Evolutionary conservation across 208 protist species (phyloP).

Genomic region (Leishmania tarentolae): DNA sequence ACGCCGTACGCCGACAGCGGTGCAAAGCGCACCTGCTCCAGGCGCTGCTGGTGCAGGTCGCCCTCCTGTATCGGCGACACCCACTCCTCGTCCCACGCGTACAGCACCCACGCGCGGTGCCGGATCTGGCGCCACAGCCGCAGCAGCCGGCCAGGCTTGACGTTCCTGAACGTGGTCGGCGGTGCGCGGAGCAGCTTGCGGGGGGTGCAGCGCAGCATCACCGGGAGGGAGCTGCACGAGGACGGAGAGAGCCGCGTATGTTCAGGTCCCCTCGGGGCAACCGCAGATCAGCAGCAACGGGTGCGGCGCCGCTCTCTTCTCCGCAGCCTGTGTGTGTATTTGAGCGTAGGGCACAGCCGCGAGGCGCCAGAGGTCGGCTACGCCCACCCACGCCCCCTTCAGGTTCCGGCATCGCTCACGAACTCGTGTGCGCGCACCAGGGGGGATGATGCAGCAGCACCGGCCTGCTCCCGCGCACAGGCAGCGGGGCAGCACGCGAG

Average conservation of each 20-base stretch:
- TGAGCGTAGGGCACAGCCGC: too few species aligned
- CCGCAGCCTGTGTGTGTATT: too few species aligned
- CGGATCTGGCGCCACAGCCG: constrained; percentile 88
- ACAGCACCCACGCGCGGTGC: constrained; percentile 81
- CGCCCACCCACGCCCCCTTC: too few species aligned
- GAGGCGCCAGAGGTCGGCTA: too few species aligned
- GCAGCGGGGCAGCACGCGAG: too few species aligned
- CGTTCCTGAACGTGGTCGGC: constrained; percentile 90
- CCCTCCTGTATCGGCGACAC: constrained; percentile 71
- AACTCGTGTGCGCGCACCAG: too few species aligned
- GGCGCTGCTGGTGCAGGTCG: constrained; percentile 86
- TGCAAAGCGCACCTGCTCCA: constrained; percentile 90
- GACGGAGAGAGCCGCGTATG: too few species aligned
- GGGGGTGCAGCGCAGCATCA: constrained; percentile 44
- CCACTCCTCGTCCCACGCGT: constrained; percentile 90
- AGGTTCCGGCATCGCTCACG: too few species aligned
- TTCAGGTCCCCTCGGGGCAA: too few species aligned
- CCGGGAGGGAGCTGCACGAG: neutral
- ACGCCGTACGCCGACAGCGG: constrained; percentile 88
- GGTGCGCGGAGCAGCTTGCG: constrained; percentile 59
- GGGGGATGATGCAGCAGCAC: too few species aligned
- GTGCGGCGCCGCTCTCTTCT: neutral
- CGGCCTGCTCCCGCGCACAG: too few species aligned
- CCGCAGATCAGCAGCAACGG: neutral
- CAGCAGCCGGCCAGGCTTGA: constrained; percentile 80